A percentile compares a stretch with the other conserved stretches of the same genome.
Conservation (phyloP, 805 yeast species). For the Saturnispora dispora region DNA sequence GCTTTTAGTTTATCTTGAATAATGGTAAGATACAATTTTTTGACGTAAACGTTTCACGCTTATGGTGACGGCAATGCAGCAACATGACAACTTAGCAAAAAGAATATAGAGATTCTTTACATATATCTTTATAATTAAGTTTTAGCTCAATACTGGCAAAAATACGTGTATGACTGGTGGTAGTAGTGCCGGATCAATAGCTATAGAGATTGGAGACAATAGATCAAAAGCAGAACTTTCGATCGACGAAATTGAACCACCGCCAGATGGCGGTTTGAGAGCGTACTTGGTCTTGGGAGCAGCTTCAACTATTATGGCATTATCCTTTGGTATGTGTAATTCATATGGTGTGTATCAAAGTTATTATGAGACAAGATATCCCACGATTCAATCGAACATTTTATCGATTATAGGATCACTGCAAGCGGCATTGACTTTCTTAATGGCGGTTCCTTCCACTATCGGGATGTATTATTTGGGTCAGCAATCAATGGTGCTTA, state of each 20-base stretch:
- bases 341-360: constrained; percentile 50
- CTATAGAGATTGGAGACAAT: not conserved
- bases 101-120: not conserved
- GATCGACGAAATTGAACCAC: not conserved
- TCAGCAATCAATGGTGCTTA: constrained; percentile 31
- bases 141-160: not conserved
- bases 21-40: not conserved
- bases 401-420: constrained; percentile 47
- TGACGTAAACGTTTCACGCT: not conserved
- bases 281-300: constrained; percentile 48
- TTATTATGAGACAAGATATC: constrained; percentile 36
- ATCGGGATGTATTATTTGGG: constrained; percentile 33
- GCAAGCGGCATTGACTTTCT: constrained; percentile 36
- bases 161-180: not conserved
- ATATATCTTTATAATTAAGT: not conserved
- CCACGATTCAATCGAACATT: constrained; percentile 36
- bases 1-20: not conserved
- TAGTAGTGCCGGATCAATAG: not conserved
- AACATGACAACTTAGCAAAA: not conserved
- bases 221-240: not conserved
- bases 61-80: not conserved
- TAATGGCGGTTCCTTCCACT: constrained; percentile 42
- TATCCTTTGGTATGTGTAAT: constrained; percentile 53
- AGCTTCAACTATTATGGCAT: constrained; percentile 34
- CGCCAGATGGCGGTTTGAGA: constrained; percentile 39